These are phyloP conservation scores for Ogataea pilisensis DNA, from an alignment of 805 yeast species.

Conservation along the genomic window DNA sequence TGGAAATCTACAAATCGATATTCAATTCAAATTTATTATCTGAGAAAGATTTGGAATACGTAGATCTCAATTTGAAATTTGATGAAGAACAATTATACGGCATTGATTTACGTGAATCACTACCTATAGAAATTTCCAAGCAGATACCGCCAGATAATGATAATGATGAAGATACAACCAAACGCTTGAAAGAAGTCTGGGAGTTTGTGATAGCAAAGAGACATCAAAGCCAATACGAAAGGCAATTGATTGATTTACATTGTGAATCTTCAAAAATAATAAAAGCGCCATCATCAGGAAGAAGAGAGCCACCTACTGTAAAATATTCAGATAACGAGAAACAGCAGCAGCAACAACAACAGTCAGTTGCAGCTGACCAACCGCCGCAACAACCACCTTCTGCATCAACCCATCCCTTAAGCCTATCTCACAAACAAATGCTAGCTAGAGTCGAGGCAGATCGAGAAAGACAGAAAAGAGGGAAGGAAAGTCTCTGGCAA, in stretches of 20 bases:
- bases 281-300: slow-evolving; percentile 3
- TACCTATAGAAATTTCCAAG: not conserved
- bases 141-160: not conserved
- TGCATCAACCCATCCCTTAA: slow-evolving; percentile 2
- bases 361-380: not conserved
- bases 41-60: slow-evolving; percentile 33
- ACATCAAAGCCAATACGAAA: slow-evolving; percentile 49
- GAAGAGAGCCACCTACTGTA: not conserved
- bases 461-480: slow-evolving; percentile 81
- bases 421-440: slow-evolving; percentile 43
- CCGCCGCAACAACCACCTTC: not conserved
- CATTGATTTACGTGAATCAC: not conserved
- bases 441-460: slow-evolving; percentile 86
- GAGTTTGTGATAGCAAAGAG: slow-evolving; percentile 41
- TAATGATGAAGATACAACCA: not conserved
- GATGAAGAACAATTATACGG: slow-evolving; percentile 19
- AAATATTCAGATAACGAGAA: not conserved
- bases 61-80: slow-evolving; percentile 30
- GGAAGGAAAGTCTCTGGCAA: slow-evolving; percentile 79
- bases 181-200: slow-evolving; percentile 35
- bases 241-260: slow-evolving; percentile 38
- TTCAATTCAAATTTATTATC: slow-evolving; percentile 34
- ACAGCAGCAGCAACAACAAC: not conserved
- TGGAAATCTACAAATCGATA: slow-evolving; percentile 21
- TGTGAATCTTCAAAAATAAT: slow-evolving; percentile 16